Evolutionary conservation across 129 eudicot genomes (phyloP).

Genomic region (Tanacetum coccineum): DNA sequence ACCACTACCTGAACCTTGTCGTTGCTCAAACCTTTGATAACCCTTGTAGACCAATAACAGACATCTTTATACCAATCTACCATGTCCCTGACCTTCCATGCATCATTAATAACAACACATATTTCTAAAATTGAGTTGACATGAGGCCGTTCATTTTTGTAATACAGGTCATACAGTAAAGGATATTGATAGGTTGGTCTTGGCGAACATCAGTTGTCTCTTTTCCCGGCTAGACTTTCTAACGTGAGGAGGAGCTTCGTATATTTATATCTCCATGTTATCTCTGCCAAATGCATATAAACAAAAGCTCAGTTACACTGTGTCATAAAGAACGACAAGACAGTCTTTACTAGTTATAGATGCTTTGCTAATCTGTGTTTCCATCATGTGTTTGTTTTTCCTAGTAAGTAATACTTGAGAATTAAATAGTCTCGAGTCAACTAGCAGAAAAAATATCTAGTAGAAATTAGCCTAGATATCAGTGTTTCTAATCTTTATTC

Average conservation of each 20-base stretch:
- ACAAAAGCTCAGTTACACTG: not conserved
- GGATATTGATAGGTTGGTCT: too few species aligned
- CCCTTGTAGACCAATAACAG: constrained; percentile 59
- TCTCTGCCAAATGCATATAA: constrained; percentile 33
- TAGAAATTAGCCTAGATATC: not conserved
- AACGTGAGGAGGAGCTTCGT: constrained; percentile 30
- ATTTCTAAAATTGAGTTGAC: constrained; percentile 33
- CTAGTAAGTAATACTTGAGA: too few species aligned
- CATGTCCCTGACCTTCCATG: constrained; percentile 57
- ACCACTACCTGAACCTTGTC: constrained; percentile 49
- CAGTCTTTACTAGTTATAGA: too few species aligned
- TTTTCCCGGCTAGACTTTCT: constrained; percentile 23
- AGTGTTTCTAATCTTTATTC: not conserved
- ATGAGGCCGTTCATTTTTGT: constrained; percentile 29
- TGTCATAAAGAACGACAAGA: too few species aligned
- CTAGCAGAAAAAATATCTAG: not conserved
- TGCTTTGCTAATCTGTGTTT: too few species aligned
- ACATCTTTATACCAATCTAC: constrained; percentile 51
- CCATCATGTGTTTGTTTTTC: too few species aligned
- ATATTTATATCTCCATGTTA: constrained; percentile 27
- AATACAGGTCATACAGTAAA: constrained; percentile 19
- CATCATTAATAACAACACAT: constrained; percentile 37
- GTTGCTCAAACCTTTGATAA: constrained; percentile 33
- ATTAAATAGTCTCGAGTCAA: too few species aligned
- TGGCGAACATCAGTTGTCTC: constrained; percentile 58